These are phyloP conservation scores for Sarcocystis neurona DNA, from an alignment of 169 alveolate species.

Conservation along the genomic window DNA sequence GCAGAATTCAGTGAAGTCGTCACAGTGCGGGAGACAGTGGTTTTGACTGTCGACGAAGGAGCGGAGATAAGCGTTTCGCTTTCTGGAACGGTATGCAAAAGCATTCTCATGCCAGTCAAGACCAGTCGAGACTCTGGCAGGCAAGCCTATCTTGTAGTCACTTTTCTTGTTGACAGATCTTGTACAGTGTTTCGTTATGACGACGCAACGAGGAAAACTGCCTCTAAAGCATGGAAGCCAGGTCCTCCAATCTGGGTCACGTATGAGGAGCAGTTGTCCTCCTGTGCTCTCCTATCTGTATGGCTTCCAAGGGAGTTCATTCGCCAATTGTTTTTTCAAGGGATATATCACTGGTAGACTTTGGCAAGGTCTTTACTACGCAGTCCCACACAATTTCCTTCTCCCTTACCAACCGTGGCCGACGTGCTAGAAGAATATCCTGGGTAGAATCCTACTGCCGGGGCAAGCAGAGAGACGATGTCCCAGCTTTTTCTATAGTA, in stretches of 20 bases:
- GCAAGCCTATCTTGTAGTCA: no score
- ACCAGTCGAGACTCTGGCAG: no score
- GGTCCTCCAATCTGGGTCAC: no score
- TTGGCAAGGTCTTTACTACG: constrained; percentile 87
- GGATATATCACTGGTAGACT: constrained; percentile 76
- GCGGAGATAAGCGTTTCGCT: constrained; percentile 5
- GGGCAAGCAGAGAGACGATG: neutral
- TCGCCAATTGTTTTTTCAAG: neutral
- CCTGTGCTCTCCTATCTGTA: no score
- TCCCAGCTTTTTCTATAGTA: neutral
- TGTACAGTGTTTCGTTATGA: no score
- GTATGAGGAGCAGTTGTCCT: no score
- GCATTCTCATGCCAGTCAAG: no score
- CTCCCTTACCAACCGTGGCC: constrained; percentile 89
- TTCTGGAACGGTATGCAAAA: constrained; percentile 66
- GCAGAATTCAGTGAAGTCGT: constrained; percentile 91
- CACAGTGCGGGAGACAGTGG: constrained; percentile 83
- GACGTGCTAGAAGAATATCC: constrained; percentile 83
- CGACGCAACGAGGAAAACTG: no score
- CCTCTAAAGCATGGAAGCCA: no score
- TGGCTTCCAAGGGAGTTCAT: constrained; percentile 11
- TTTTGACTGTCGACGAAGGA: constrained; percentile 88
- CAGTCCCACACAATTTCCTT: constrained; percentile 79
- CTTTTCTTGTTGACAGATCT: no score
- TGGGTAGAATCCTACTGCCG: constrained; percentile 72